A percentile compares a stretch with the other conserved stretches of the same genome.
Evolutionary conservation across 176 grass and related monocot species (phyloP).

Genomic region (Lolium rigidum): DNA sequence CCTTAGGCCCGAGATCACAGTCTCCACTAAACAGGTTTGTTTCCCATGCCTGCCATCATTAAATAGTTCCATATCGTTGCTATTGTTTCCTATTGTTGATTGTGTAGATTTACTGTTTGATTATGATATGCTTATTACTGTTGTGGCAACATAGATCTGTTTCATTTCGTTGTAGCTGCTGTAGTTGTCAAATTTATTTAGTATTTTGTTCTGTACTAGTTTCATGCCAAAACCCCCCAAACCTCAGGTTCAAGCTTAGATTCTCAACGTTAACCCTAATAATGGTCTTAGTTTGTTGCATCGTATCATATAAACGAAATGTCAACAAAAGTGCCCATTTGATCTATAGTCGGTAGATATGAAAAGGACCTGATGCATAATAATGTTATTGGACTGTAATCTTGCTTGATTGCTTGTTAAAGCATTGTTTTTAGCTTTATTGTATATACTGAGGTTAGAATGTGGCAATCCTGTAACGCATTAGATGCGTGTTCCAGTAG

Average conservation of each 20-base stretch:
- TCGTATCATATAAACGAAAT: neutral
- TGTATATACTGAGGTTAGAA: neutral
- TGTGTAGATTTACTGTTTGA: neutral
- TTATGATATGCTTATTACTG: neutral
- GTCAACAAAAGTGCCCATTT: neutral
- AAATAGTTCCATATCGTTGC: neutral
- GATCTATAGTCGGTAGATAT: no score
- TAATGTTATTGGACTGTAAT: no score
- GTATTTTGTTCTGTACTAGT: neutral
- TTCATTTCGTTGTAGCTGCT: neutral
- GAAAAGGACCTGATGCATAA: no score
- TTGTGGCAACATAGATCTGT: neutral
- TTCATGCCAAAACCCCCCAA: neutral
- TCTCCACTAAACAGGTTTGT: slow-evolving; percentile 74
- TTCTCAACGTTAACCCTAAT: neutral
- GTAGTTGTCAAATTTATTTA: neutral
- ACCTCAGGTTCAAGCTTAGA: neutral
- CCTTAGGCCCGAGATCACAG: slow-evolving; percentile 65
- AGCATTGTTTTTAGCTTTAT: no score
- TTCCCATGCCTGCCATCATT: neutral
- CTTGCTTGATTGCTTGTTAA: neutral
- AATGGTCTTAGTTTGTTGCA: neutral
- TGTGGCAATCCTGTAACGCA: neutral
- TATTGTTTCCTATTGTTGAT: neutral
- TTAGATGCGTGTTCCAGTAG: no score